Conservation (phyloP, 164 flowering plant species). For the Nymphaea thermarum region DNA sequence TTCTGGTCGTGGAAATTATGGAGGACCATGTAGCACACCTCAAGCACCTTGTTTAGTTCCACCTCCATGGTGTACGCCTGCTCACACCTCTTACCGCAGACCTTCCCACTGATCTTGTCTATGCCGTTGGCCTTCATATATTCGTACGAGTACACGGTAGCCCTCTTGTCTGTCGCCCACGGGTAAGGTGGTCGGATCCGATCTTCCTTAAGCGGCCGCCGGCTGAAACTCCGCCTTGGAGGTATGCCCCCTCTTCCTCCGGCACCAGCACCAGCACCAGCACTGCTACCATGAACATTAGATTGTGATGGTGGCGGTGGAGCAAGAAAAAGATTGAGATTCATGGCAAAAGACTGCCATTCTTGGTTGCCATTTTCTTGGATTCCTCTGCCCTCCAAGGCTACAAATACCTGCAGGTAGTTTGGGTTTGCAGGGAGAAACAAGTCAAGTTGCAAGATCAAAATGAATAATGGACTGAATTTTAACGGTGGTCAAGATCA, state of each 20-base stretch:
- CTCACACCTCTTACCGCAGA: conserved; percentile 54
- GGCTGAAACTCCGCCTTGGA: neutral
- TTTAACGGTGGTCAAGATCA: too few relatives aligned
- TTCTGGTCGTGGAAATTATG: conserved; percentile 14
- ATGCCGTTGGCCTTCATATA: too few relatives aligned
- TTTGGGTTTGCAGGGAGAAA: too few relatives aligned
- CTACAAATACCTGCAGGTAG: too few relatives aligned
- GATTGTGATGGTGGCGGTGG: neutral
- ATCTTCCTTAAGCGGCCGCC: neutral
- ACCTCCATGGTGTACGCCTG: conserved; percentile 13
- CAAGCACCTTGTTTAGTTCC: conserved; percentile 18
- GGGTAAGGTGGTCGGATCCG: conserved; percentile 20
- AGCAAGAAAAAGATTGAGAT: neutral
- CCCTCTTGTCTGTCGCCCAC: conserved; percentile 20
- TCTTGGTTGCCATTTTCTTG: too few relatives aligned
- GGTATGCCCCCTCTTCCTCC: too few relatives aligned
- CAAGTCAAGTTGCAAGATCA: too few relatives aligned
- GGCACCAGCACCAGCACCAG: too few relatives aligned
- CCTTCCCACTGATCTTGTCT: conserved; percentile 24
- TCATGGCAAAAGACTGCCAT: neutral
- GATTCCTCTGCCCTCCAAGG: too few relatives aligned
- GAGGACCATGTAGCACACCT: conserved; percentile 16
- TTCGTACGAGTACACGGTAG: too few relatives aligned
- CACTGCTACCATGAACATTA: too few relatives aligned
- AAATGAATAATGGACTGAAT: too few relatives aligned